Conservation (phyloP, 2,329 filamentous ascomycete genomes). For the Fusarium sp. region DNA sequence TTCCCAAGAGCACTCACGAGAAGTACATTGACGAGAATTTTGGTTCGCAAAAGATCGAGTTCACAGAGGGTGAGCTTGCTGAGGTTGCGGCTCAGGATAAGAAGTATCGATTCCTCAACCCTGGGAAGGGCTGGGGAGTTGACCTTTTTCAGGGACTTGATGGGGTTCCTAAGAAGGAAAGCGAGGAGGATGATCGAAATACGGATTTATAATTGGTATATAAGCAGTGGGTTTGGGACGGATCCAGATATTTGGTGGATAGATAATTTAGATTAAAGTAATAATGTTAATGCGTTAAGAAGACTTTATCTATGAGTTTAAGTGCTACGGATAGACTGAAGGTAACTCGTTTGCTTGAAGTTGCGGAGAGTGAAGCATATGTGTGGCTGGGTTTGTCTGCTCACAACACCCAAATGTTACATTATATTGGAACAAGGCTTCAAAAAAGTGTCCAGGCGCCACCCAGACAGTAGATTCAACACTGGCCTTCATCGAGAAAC, state of each 20-base stretch:
- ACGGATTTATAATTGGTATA: conserved; percentile 24
- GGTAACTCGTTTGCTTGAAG: no score
- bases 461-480: no score
- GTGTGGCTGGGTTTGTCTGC: no score
- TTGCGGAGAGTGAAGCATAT: no score
- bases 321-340: neutral
- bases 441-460: no score
- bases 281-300: neutral
- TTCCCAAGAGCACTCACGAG: conserved; percentile 38
- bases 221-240: neutral
- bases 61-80: conserved; percentile 50
- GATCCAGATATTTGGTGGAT: neutral
- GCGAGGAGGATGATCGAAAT: conserved; percentile 22
- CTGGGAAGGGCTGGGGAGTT: conserved; percentile 55
- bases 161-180: conserved; percentile 44
- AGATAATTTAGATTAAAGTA: neutral
- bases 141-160: conserved; percentile 57
- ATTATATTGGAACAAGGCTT: no score
- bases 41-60: conserved; percentile 30
- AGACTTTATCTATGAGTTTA: neutral
- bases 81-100: conserved; percentile 47
- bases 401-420: no score
- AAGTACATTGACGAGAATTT: conserved; percentile 41
- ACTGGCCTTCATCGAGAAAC: no score
- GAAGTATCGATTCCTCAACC: conserved; percentile 55